phyloP scores from a whole-genome alignment of 495 filamentous ascomycete genomes.

The Penicillium goetzii region DNA sequence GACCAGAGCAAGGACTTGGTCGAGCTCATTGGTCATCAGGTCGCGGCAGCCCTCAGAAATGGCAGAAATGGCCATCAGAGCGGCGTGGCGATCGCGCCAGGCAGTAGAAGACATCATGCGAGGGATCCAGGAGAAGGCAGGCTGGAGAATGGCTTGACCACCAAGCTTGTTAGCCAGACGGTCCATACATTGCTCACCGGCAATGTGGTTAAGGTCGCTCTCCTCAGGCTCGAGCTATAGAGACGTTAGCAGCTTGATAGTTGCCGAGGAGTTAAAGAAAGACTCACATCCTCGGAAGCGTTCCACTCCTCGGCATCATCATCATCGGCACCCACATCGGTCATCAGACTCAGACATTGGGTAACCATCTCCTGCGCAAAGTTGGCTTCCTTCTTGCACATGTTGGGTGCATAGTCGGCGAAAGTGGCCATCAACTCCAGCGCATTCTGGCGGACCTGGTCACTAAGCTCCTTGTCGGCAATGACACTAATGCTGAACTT shows the following conservation, averaged over 20 bases:
- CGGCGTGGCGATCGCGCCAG: slow-evolving; percentile 96
- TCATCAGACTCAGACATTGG: slow-evolving; percentile 98
- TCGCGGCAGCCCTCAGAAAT: slow-evolving; percentile 98
- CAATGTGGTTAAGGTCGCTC: slow-evolving; percentile 96
- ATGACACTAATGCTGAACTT: slow-evolving; percentile 90
- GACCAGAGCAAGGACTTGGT: slow-evolving; percentile 90
- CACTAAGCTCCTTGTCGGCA: slow-evolving; percentile 90
- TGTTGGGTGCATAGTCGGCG: slow-evolving; percentile 87
- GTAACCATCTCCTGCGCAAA: slow-evolving; percentile 98
- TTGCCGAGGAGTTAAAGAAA: slow-evolving; percentile 10
- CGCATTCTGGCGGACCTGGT: slow-evolving; percentile 90
- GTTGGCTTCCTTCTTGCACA: slow-evolving; percentile 89
- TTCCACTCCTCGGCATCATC: slow-evolving; percentile 97
- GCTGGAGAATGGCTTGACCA: slow-evolving; percentile 79
- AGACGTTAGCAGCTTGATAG: slow-evolving; percentile 23
- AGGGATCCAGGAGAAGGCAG: slow-evolving; percentile 97
- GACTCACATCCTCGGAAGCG: slow-evolving; percentile 82
- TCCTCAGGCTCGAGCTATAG: slow-evolving; percentile 85
- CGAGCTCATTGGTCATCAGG: slow-evolving; percentile 91
- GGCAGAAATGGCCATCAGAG: slow-evolving; percentile 98
- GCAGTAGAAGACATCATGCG: slow-evolving; percentile 94
- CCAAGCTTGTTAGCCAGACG: slow-evolving; percentile 96
- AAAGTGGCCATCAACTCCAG: slow-evolving; percentile 98
- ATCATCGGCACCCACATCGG: slow-evolving; percentile 94
- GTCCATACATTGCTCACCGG: slow-evolving; percentile 99